These are phyloP conservation scores for Phytophthora foliorum DNA, from an alignment of 352 stramenopile species.

Conservation along the genomic window DNA sequence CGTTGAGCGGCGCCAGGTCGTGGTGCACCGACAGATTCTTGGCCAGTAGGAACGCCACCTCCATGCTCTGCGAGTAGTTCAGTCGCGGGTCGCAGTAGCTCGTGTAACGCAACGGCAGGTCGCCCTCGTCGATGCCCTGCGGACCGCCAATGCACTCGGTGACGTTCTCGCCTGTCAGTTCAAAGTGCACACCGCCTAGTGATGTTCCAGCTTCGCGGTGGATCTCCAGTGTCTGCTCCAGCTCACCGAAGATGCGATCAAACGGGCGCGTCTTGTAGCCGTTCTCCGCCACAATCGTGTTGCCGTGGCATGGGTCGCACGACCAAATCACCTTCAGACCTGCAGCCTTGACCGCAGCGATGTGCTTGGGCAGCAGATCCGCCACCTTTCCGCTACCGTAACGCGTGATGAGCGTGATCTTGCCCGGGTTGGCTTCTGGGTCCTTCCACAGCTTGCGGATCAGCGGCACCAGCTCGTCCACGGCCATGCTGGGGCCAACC, in stretches of 20 bases:
- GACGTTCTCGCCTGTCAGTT: constrained; percentile 99
- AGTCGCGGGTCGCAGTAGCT: constrained; percentile 98
- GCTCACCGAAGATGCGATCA: constrained; percentile 96
- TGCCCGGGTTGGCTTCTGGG: constrained; percentile 92
- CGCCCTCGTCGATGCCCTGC: constrained; percentile 93
- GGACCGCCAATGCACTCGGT: constrained; percentile 99
- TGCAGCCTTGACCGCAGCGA: constrained; percentile 96
- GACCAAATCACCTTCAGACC: constrained; percentile 97
- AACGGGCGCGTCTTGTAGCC: constrained; percentile 98
- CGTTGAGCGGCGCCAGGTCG: constrained; percentile 71
- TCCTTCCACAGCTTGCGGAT: constrained; percentile 97
- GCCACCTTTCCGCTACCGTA: constrained; percentile 96
- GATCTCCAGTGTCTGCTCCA: constrained; percentile 98
- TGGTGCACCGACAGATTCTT: constrained; percentile 88
- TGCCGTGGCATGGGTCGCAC: constrained; percentile 97
- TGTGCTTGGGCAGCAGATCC: constrained; percentile 95
- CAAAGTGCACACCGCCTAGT: constrained; percentile 96
- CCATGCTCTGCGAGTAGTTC: constrained; percentile 98
- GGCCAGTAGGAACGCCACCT: constrained; percentile 98
- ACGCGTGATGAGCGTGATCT: constrained; percentile 98
- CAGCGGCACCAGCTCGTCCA: constrained; percentile 95
- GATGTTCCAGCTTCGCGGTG: constrained; percentile 95
- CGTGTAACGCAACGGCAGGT: constrained; percentile 95
- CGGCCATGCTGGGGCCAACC: constrained; percentile 96
- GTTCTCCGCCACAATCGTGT: constrained; percentile 98